Evolutionary conservation across 192 early-diverging fungal species (phyloP).

Genomic region (Haplosporangium gracile): DNA sequence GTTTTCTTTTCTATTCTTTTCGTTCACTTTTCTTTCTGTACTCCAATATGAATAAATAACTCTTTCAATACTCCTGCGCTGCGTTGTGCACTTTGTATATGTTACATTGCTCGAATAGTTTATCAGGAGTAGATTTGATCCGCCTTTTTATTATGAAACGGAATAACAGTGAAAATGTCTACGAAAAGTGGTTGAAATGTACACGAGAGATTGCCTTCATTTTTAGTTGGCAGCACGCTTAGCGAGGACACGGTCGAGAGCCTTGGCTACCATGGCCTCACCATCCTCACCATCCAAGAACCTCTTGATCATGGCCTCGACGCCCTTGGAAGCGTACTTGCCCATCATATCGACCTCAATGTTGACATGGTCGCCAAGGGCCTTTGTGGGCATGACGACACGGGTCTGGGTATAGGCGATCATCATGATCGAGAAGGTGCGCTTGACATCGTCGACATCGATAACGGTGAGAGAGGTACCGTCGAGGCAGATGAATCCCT

Average conservation of each 20-base stretch:
- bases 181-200: background rate
- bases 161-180: background rate
- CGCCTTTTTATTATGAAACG: background rate
- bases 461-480: slow-evolving; percentile 96
- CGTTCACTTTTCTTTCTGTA: background rate
- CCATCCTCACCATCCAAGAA: slow-evolving; percentile 59
- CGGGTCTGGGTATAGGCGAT: slow-evolving; percentile 92
- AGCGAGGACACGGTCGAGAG: slow-evolving; percentile 44
- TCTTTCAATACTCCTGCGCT: background rate
- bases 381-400: slow-evolving; percentile 84
- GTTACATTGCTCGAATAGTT: background rate
- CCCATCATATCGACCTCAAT: slow-evolving; percentile 98
- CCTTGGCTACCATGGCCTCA: slow-evolving; percentile 43
- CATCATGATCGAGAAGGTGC: slow-evolving; percentile 94
- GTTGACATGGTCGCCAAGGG: slow-evolving; percentile 85
- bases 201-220: background rate
- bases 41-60: background rate
- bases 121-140: background rate
- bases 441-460: slow-evolving; percentile 81
- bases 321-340: slow-evolving; percentile 84
- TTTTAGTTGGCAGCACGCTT: slow-evolving; percentile 30
- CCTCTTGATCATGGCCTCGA: slow-evolving; percentile 83
- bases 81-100: background rate
- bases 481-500: slow-evolving; percentile 95
- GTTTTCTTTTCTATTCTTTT: background rate